Percentiles rank a stretch among this genome's conserved stretches.
Evolutionary conservation across 768 basidiomycete species (phyloP).

Genomic region (Cubamyces sp.): DNA sequence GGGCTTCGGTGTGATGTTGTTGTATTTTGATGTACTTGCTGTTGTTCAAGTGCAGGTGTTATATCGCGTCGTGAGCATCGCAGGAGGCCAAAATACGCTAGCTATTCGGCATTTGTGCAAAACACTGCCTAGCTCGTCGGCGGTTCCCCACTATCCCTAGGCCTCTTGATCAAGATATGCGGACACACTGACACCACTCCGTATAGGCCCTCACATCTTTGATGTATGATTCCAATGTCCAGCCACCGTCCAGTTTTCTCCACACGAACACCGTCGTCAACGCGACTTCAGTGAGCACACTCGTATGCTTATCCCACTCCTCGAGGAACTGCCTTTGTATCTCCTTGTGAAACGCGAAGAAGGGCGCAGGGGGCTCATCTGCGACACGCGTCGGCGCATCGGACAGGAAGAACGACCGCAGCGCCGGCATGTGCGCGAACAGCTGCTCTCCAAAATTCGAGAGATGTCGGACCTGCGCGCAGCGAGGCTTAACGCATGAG

Average conservation of each 20-base stretch:
- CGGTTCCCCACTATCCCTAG: too few relatives aligned
- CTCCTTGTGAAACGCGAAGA: neutral
- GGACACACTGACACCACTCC: too few relatives aligned
- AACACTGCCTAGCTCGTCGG: too few relatives aligned
- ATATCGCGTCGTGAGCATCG: too few relatives aligned
- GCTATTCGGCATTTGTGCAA: too few relatives aligned
- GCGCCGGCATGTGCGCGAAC: neutral
- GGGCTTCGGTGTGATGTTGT: too few relatives aligned
- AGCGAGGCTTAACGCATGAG: too few relatives aligned
- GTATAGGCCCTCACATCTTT: too few relatives aligned
- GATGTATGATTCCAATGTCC: neutral
- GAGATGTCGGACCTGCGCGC: neutral
- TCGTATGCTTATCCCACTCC: neutral
- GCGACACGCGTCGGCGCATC: neutral
- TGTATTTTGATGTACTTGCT: too few relatives aligned
- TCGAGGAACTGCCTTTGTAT: neutral
- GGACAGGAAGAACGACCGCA: constrained; percentile 1
- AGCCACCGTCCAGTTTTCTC: neutral
- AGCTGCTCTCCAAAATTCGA: neutral
- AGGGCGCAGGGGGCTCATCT: neutral
- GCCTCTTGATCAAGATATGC: too few relatives aligned
- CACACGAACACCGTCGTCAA: neutral
- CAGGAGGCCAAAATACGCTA: too few relatives aligned
- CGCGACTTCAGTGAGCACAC: neutral
- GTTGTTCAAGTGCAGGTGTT: too few relatives aligned